phyloP scores from a whole-genome alignment of 805 yeast genomes.

The Wickerhamomyces strasburgensis region DNA sequence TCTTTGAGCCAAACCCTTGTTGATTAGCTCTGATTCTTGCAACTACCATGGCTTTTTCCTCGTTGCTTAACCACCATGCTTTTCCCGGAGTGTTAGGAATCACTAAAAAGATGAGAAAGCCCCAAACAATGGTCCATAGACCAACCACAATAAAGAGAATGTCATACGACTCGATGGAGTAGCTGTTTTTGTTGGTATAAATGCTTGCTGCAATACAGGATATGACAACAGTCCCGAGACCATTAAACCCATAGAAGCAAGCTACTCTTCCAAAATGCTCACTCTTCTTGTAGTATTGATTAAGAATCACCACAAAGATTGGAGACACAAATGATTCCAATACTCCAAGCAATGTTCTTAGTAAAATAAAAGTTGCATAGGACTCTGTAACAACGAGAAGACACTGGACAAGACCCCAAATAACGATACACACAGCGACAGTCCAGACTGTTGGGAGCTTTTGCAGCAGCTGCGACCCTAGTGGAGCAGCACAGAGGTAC shows the following conservation, averaged over 20 bases:
- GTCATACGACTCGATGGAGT: conserved; percentile 46
- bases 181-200: conserved; percentile 19
- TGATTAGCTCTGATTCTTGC: conserved; percentile 40
- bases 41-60: conserved; percentile 37
- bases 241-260: conserved; percentile 24
- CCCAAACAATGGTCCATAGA: conserved; percentile 42
- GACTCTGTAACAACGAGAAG: conserved; percentile 35
- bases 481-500: conserved; percentile 46
- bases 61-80: conserved; percentile 35
- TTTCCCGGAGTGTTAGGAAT: conserved; percentile 44
- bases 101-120: conserved; percentile 35
- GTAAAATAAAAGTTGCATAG: conserved; percentile 40
- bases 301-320: conserved; percentile 17
- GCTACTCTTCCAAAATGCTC: conserved; percentile 32
- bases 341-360: conserved; percentile 44
- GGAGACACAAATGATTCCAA: conserved; percentile 39
- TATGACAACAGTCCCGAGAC: conserved; percentile 37
- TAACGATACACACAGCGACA: conserved; percentile 39
- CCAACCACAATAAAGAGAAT: conserved; percentile 50
- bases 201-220: conserved; percentile 42
- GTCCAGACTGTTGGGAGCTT: conserved; percentile 32
- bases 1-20: conserved; percentile 39
- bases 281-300: conserved; percentile 19
- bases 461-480: conserved; percentile 38
- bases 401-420: conserved; percentile 46